Percentiles rank a stretch among this genome's conserved stretches.
phyloP scores from a whole-genome alignment of 2,329 filamentous ascomycete species.

The Phialophora chinensis region DNA sequence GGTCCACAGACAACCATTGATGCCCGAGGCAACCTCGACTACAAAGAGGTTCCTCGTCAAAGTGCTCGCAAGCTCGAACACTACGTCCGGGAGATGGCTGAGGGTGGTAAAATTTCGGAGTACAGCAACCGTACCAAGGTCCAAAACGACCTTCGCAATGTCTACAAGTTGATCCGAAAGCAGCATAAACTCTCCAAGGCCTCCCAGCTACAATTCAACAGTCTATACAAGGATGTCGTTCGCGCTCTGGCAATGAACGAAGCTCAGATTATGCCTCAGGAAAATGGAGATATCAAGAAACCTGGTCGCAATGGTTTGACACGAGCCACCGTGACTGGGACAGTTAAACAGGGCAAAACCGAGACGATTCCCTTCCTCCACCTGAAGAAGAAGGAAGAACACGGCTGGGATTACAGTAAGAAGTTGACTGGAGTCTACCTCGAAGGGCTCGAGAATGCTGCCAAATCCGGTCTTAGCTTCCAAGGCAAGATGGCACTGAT shows the following conservation, averaged over 20 bases:
- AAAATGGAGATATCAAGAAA: slow-evolving; percentile 70
- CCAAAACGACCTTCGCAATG: slow-evolving; percentile 89
- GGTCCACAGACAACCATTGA: slow-evolving; percentile 93
- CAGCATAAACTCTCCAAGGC: slow-evolving; percentile 98
- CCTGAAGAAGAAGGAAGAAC: slow-evolving; percentile 88
- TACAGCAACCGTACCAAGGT: slow-evolving; percentile 99
- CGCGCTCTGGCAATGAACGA: slow-evolving; percentile 97
- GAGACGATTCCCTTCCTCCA: slow-evolving; percentile 98
- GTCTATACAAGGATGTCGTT: slow-evolving; percentile 89
- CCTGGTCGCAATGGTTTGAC: slow-evolving; percentile 56
- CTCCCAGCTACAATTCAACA: slow-evolving; percentile 95
- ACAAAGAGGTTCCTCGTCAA: slow-evolving; percentile 81
- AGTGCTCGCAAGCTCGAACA: slow-evolving; percentile 97
- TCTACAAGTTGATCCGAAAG: slow-evolving; percentile 98
- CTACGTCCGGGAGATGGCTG: slow-evolving; percentile 98
- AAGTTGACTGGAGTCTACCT: slow-evolving; percentile 93
- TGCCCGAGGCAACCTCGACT: slow-evolving; percentile 87
- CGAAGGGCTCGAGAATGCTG: slow-evolving; percentile 87
- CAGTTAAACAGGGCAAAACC: slow-evolving; percentile 79
- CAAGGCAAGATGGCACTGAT: slow-evolving; percentile 95
- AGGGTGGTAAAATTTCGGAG: slow-evolving; percentile 97
- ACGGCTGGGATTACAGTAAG: slow-evolving; percentile 99
- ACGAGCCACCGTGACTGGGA: slow-evolving; percentile 55
- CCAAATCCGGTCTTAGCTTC: slow-evolving; percentile 85
- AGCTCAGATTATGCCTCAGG: slow-evolving; percentile 91